Evolutionary conservation across 1,284 basidiomycete genomes (phyloP), one percentile per base, ranked within the genome.

Genomic region (Gymnopus androsaceus): DNA sequence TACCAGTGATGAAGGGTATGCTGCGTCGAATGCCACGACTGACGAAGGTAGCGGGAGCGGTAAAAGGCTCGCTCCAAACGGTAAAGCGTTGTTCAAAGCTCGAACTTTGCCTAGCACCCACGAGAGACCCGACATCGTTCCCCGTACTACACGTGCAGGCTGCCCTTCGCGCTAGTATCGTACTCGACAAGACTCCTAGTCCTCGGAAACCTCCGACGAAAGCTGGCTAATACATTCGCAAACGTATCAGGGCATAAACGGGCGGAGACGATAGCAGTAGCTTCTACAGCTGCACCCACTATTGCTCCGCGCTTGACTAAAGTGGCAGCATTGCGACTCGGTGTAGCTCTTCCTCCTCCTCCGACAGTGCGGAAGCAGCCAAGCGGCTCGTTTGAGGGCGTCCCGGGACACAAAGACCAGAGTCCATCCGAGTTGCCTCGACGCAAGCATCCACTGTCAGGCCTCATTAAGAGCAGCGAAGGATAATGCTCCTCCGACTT

Each of bases 181-280:
- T 70, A 1, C 60, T 77, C 8, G 77, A 77, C 28, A 76, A 72
- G 40, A 17, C 25, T 12, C 21, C 34, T 21, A 23, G 36, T 6
- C 80, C 80, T 23, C 77, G 80, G 36, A 72, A 70, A 25, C 76
- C 81, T 0, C 72, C 79, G 4, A 76, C 81, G 1, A 86, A 86
- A 64, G 88, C 75, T 79, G 1, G 76, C 76, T 21, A 72, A 83
- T 70, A 87, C 83, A 5, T 92, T 92, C 66, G 78, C 78, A 21
- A 84, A 89, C 60, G 83, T 91, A 2, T 89, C 89, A 0, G 89
- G 89, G 0, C 90, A 92, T 69, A 90, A 90, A 64, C 84, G 89
- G 31, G 54, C 77, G 0, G 80, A 75, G 59, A 81, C 78, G 2
- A 88, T 92, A 54, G 57, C 72, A 0, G 90, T 92, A 7, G 87